Conservation (phyloP, 805 yeast genomes). For the Candida tallmaniae region DNA sequence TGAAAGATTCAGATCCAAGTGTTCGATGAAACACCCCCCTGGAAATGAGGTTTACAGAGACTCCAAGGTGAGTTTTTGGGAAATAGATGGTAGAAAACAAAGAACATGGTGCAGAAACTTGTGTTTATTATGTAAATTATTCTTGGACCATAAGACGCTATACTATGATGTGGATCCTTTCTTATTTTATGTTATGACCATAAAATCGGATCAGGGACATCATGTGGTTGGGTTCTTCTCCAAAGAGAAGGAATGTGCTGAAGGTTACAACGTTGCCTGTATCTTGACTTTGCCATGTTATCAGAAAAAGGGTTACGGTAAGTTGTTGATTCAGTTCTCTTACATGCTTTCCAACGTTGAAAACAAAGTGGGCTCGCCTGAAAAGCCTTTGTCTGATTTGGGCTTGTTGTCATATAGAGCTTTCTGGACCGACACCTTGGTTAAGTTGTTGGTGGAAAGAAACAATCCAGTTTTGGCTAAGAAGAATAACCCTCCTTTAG, state of each 20-base stretch:
- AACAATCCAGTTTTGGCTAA: constrained; percentile 34
- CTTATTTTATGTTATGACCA: constrained; percentile 92
- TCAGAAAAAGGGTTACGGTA: constrained; percentile 93
- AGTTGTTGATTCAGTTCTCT: constrained; percentile 86
- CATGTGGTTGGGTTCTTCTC: constrained; percentile 96
- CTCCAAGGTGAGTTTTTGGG: constrained; percentile 89
- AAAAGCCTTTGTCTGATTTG: constrained; percentile 91
- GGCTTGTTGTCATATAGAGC: constrained; percentile 93
- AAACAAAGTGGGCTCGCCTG: constrained; percentile 92
- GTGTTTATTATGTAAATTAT: constrained; percentile 83
- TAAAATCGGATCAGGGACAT: constrained; percentile 84
- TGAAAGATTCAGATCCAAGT: constrained; percentile 84
- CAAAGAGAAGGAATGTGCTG: constrained; percentile 94
- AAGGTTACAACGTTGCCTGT: constrained; percentile 94
- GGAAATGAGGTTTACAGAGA: constrained; percentile 97
- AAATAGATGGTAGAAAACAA: constrained; percentile 94
- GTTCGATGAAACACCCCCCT: constrained; percentile 92
- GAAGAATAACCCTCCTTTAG: constrained; percentile 31
- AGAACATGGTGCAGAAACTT: constrained; percentile 96
- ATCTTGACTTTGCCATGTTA: constrained; percentile 93
- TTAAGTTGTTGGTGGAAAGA: constrained; percentile 63
- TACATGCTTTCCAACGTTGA: constrained; percentile 87
- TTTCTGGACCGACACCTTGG: constrained; percentile 90
- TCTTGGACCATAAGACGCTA: constrained; percentile 91
- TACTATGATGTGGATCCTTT: constrained; percentile 99